Conservation (phyloP, 1,139 yeast genomes). For the Zygoascus hellenicus region DNA sequence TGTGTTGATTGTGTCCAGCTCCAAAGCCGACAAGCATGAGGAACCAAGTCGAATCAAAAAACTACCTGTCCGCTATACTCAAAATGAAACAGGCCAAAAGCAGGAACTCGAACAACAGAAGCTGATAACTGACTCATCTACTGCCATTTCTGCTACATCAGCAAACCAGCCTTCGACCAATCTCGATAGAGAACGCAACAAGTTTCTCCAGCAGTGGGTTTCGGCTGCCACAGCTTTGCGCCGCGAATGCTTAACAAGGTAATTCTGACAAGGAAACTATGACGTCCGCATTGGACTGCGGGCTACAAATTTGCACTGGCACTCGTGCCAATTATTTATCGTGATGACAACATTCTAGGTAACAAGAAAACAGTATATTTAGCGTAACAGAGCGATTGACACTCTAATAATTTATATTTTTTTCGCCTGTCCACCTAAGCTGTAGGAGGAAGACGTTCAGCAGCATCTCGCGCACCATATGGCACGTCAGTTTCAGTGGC, state of each 20-base stretch:
- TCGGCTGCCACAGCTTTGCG: neutral
- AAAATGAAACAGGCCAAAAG: constrained; percentile 15
- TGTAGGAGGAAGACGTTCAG: neutral
- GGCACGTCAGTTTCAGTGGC: neutral
- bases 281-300: no score
- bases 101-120: constrained; percentile 18
- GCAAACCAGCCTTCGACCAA: neutral
- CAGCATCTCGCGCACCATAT: neutral
- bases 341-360: no score
- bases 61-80: constrained; percentile 16
- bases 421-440: no score
- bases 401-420: no score
- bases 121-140: constrained; percentile 13
- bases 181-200: constrained; percentile 3
- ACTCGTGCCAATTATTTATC: no score
- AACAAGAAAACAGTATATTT: no score
- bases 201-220: constrained; percentile 9
- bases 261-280: no score
- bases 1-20: constrained; percentile 5
- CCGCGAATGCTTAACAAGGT: no score
- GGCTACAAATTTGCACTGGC: no score
- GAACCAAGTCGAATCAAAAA: neutral
- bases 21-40: constrained; percentile 4
- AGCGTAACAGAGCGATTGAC: no score
- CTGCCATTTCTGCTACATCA: constrained; percentile 4